These are phyloP conservation scores for Zygotorulaspora sp. DNA, from an alignment of 805 yeast genomes.

Conservation along the genomic window DNA sequence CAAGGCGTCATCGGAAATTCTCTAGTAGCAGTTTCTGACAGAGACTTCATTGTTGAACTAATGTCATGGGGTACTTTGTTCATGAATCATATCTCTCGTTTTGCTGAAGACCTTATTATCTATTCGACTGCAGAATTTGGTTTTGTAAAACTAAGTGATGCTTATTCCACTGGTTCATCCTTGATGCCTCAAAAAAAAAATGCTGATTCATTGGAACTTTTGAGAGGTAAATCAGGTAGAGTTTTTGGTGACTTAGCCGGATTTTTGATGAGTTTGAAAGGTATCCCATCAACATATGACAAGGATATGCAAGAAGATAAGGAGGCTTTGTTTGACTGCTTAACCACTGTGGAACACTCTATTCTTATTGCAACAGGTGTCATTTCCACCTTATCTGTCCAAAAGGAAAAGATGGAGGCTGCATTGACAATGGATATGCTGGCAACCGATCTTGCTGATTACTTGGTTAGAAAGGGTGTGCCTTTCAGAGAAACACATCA, in stretches of 20 bases:
- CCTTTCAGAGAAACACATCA: constrained; percentile 99
- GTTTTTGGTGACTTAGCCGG: constrained; percentile 94
- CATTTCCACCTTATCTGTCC: constrained; percentile 74
- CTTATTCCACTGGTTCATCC: constrained; percentile 97
- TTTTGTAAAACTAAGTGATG: constrained; percentile 88
- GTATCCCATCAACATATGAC: constrained; percentile 97
- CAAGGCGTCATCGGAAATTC: constrained; percentile 90
- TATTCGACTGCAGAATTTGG: constrained; percentile 98
- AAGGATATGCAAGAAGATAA: constrained; percentile 99
- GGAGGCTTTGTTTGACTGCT: constrained; percentile 92
- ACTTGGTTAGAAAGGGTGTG: constrained; percentile 94
- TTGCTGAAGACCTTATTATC: constrained; percentile 90
- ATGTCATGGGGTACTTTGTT: constrained; percentile 93
- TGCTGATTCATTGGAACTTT: constrained; percentile 91
- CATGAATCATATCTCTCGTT: constrained; percentile 92
- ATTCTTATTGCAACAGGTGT: constrained; percentile 94
- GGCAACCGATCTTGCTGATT: constrained; percentile 97
- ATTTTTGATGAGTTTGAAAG: constrained; percentile 91
- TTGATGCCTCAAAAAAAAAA: constrained; percentile 99
- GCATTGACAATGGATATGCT: constrained; percentile 98
- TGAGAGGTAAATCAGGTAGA: constrained; percentile 96
- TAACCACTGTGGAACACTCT: constrained; percentile 90
- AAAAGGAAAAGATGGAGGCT: constrained; percentile 70
- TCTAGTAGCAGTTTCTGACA: constrained; percentile 91
- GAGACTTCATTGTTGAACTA: constrained; percentile 95